These are phyloP conservation scores for Blastocystis sp. DNA, from an alignment of 352 stramenopile species.

Conservation along the genomic window DNA sequence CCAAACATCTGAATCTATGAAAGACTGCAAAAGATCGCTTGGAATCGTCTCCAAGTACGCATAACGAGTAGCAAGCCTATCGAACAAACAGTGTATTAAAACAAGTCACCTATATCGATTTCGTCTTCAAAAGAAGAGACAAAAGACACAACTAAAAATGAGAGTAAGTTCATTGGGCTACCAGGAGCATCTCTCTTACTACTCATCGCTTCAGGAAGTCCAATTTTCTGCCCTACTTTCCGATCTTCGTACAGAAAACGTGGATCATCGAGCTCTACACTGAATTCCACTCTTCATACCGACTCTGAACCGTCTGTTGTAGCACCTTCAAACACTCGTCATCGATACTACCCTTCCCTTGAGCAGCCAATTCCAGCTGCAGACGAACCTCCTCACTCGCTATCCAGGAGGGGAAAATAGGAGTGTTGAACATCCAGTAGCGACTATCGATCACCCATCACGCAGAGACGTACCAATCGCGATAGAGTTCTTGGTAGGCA, in stretches of 20 bases:
- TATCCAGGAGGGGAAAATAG: neutral
- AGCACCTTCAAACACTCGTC: slow-evolving; percentile 12
- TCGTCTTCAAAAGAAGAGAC: slow-evolving; percentile 44
- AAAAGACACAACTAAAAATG: slow-evolving; percentile 38
- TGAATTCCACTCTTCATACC: neutral
- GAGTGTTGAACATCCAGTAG: slow-evolving; percentile 45
- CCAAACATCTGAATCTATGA: too few relatives aligned
- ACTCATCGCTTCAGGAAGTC: neutral
- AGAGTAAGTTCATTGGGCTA: neutral
- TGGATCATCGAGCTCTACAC: neutral
- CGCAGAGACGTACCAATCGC: neutral
- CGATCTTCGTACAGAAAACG: neutral
- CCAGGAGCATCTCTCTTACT: neutral
- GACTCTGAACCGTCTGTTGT: neutral
- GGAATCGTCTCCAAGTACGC: too few relatives aligned
- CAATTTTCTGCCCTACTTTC: neutral
- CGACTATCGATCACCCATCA: neutral
- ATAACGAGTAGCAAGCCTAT: too few relatives aligned
- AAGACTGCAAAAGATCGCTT: too few relatives aligned
- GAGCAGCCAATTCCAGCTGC: neutral
- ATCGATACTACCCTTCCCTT: neutral
- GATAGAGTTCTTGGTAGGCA: neutral
- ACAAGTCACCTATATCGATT: slow-evolving; percentile 45
- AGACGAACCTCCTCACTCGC: neutral
- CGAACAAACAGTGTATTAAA: neutral